Percentiles rank a stretch among this genome's conserved stretches.
phyloP scores from a whole-genome alignment of 2,329 filamentous ascomycete species.

The Rasamsonia emersonii region DNA sequence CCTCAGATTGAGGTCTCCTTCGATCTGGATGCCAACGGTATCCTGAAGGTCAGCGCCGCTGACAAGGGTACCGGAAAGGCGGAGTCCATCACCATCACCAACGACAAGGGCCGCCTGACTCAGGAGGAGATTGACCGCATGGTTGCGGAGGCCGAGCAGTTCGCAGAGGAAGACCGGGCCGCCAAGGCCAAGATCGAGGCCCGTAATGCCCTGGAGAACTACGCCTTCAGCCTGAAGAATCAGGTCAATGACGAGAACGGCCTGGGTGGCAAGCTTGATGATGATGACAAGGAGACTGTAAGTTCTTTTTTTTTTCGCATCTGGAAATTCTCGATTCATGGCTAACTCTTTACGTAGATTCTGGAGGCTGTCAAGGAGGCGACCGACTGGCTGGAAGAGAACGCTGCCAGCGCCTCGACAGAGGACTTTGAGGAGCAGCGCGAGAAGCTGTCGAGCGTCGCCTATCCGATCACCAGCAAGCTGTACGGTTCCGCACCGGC shows the following conservation, averaged over 20 bases:
- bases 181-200: constrained; percentile 95
- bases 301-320: constrained; percentile 30
- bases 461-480: constrained; percentile 99
- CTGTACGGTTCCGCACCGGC: constrained; percentile 65
- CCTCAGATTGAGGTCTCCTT: constrained; percentile 98
- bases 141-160: constrained; percentile 97
- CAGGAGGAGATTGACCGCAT: constrained; percentile 98
- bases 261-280: constrained; percentile 95
- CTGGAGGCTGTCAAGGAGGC: constrained; percentile 95
- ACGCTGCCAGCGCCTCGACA: constrained; percentile 70
- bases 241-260: constrained; percentile 95
- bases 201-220: constrained; percentile 96
- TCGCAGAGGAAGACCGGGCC: constrained; percentile 98
- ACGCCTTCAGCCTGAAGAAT: constrained; percentile 98
- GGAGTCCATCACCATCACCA: constrained; percentile 97
- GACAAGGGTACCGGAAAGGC: constrained; percentile 98
- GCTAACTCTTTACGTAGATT: constrained; percentile 45
- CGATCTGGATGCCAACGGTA: constrained; percentile 96
- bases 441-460: constrained; percentile 94
- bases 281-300: constrained; percentile 95
- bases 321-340: constrained; percentile 21
- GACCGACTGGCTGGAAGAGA: constrained; percentile 94
- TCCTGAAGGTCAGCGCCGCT: constrained; percentile 88
- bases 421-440: constrained; percentile 99
- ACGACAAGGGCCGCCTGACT: constrained; percentile 96